A percentile compares a stretch with the other conserved stretches of the same genome.
Evolutionary conservation across 192 early-diverging fungal genomes (phyloP).

Genomic region (Anaeromyces robustus): DNA sequence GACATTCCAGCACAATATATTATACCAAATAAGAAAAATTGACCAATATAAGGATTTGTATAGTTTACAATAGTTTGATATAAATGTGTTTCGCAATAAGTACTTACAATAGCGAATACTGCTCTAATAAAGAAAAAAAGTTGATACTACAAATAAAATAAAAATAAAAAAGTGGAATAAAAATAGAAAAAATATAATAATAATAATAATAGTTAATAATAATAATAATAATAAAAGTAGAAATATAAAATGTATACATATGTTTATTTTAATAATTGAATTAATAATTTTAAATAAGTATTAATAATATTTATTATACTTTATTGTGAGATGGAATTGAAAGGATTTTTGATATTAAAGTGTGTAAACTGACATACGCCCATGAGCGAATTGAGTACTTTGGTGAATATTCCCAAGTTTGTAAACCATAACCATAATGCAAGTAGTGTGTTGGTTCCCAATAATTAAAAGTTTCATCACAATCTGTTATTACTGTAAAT

Average conservation of each 20-base stretch:
- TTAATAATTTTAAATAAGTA: neutral
- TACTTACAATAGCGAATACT: slow-evolving; percentile 37
- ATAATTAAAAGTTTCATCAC: slow-evolving; percentile 91
- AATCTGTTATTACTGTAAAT: slow-evolving; percentile 48
- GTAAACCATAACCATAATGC: slow-evolving; percentile 63
- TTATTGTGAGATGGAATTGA: slow-evolving; percentile 21
- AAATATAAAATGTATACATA: too few relatives aligned
- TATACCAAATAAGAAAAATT: slow-evolving; percentile 44
- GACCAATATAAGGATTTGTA: slow-evolving; percentile 47
- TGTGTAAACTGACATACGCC: slow-evolving; percentile 53
- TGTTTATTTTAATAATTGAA: slow-evolving; percentile 1
- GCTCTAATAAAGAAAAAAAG: slow-evolving; percentile 62
- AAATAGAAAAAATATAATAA: too few relatives aligned
- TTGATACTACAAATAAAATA: slow-evolving; percentile 23
- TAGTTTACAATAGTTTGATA: slow-evolving; percentile 40
- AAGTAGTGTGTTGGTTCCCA: slow-evolving; percentile 90
- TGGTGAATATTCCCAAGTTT: slow-evolving; percentile 96
- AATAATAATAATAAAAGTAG: too few relatives aligned
- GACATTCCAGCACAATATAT: slow-evolving; percentile 71
- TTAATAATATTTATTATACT: slow-evolving; percentile 8
- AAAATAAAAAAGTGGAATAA: too few relatives aligned
- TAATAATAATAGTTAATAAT: too few relatives aligned
- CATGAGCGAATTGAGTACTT: slow-evolving; percentile 78
- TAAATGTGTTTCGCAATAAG: slow-evolving; percentile 53
- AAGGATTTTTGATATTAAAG: slow-evolving; percentile 20